These are phyloP conservation scores for Liriodendron chinense DNA, from an alignment of 164 flowering plant species.

Conservation along the genomic window DNA sequence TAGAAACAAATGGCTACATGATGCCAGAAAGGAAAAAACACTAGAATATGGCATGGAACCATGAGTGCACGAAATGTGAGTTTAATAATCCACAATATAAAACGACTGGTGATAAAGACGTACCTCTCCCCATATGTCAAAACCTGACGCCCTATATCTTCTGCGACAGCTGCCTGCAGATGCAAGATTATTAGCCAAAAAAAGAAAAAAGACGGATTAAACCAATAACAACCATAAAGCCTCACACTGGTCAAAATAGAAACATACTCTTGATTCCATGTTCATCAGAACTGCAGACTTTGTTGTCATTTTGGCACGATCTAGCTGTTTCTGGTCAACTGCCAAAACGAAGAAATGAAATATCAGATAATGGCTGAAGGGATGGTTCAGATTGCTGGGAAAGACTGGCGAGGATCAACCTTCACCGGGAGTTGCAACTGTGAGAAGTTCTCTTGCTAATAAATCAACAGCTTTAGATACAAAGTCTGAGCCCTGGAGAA, in stretches of 20 bases:
- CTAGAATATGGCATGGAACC: not conserved
- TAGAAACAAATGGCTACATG: too few relatives aligned
- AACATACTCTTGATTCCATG: conserved; percentile 80
- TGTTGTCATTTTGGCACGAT: conserved; percentile 75
- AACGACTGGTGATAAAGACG: not conserved
- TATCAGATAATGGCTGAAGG: not conserved
- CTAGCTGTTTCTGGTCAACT: conserved; percentile 43
- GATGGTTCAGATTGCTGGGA: not conserved
- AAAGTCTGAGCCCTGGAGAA: conserved; percentile 47
- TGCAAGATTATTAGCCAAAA: not conserved
- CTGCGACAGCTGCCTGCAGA: conserved; percentile 69
- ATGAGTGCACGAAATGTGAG: not conserved
- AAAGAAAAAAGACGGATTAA: not conserved
- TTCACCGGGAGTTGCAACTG: conserved; percentile 56
- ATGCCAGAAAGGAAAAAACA: not conserved
- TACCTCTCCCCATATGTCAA: conserved; percentile 86
- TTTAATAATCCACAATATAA: not conserved
- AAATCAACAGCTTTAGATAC: conserved; percentile 59
- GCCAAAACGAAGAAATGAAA: conserved; percentile 5
- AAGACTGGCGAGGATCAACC: conserved; percentile 29
- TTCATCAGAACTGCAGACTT: conserved; percentile 82
- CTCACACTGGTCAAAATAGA: not conserved
- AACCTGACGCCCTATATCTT: conserved; percentile 87
- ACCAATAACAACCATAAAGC: not conserved
- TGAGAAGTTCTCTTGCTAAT: conserved; percentile 51